A percentile compares a stretch with the other conserved stretches of the same genome.
phyloP scores from a whole-genome alignment of 495 filamentous ascomycete genomes.

The Penicillium crystallinum region DNA sequence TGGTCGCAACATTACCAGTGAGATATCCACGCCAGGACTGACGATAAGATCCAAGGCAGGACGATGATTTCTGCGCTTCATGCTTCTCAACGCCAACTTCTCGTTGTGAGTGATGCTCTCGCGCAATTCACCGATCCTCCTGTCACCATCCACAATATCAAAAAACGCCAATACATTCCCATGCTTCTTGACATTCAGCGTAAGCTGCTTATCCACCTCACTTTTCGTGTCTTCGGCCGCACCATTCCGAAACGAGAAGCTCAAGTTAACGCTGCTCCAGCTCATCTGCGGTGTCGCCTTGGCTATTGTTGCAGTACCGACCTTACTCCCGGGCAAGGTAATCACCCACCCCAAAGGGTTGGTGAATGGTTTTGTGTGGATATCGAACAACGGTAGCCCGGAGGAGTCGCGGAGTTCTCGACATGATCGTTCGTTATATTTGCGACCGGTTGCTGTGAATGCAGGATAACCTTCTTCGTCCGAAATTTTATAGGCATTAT shows the following conservation, averaged over 20 bases:
- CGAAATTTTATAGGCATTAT: not conserved
- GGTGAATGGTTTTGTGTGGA: constrained; percentile 9
- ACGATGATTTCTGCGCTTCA: constrained; percentile 7
- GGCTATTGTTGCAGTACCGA: constrained; percentile 1
- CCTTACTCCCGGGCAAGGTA: constrained; percentile 16
- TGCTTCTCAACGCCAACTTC: constrained; percentile 13
- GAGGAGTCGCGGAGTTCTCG: constrained; percentile 16
- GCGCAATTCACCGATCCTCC: constrained; percentile 22
- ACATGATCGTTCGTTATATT: constrained; percentile 10
- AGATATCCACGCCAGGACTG: constrained; percentile 20
- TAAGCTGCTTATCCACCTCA: constrained; percentile 13
- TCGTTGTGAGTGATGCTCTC: constrained; percentile 27
- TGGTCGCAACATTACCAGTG: constrained; percentile 11
- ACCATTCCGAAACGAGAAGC: constrained; percentile 19
- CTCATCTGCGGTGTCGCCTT: constrained; percentile 6
- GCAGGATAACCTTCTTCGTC: constrained; percentile 1
- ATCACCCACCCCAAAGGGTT: constrained; percentile 13
- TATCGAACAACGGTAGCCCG: constrained; percentile 20
- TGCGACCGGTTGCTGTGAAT: constrained; percentile 12
- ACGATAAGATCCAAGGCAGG: constrained; percentile 21
- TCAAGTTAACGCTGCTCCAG: constrained; percentile 9
- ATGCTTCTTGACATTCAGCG: constrained; percentile 11
- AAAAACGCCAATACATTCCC: constrained; percentile 17
- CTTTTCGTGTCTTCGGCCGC: constrained; percentile 14
- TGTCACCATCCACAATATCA: constrained; percentile 25